These are phyloP conservation scores for Yarrowia yakushimensis DNA, from an alignment of 805 yeast genomes.

Conservation along the genomic window DNA sequence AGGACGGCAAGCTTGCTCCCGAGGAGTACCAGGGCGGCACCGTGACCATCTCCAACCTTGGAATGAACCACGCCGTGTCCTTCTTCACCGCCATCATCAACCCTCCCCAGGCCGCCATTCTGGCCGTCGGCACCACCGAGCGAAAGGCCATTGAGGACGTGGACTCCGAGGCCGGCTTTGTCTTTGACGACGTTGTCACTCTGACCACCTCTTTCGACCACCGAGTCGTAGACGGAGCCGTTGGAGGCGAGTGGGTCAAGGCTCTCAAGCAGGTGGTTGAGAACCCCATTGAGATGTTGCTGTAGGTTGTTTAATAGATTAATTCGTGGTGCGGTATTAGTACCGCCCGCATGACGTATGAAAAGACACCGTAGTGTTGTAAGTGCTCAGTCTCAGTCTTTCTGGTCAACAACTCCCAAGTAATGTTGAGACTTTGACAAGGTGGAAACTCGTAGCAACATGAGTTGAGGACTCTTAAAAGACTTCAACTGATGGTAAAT, in stretches of 20 bases:
- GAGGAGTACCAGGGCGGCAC: constrained; percentile 99
- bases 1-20: constrained; percentile 86
- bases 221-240: constrained; percentile 95
- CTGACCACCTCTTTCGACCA: constrained; percentile 98
- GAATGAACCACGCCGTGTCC: constrained; percentile 94
- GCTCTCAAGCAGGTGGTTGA: constrained; percentile 88
- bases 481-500: too few relatives aligned
- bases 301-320: constrained; percentile 44
- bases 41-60: constrained; percentile 96
- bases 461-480: too few relatives aligned
- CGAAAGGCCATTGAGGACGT: constrained; percentile 92
- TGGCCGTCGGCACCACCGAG: constrained; percentile 91
- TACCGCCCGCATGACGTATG: too few relatives aligned
- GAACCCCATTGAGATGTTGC: constrained; percentile 90
- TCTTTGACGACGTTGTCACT: constrained; percentile 85
- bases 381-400: too few relatives aligned
- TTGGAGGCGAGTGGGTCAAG: constrained; percentile 94
- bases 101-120: constrained; percentile 94
- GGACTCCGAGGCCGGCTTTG: constrained; percentile 84
- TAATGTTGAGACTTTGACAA: too few relatives aligned
- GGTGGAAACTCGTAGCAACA: too few relatives aligned
- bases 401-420: too few relatives aligned
- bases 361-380: too few relatives aligned
- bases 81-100: constrained; percentile 94
- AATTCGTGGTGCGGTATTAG: too few relatives aligned